A percentile compares a stretch with the other conserved stretches of the same genome.
These are phyloP conservation scores for Termitomyces sp. DNA, from an alignment of 768 basidiomycete species.

Conservation along the genomic window DNA sequence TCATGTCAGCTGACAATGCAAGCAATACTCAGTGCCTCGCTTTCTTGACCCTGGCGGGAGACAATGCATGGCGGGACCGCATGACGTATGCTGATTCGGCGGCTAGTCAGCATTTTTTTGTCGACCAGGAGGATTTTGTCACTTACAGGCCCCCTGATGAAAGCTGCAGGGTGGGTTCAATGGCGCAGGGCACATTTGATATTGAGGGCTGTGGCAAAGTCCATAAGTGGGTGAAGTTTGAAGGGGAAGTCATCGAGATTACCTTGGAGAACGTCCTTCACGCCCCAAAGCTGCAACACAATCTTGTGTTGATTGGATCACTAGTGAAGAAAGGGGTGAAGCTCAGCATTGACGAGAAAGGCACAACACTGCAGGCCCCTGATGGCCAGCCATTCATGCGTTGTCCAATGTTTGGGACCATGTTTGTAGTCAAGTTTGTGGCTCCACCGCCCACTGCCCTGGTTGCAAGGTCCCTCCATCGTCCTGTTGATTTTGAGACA, in stretches of 20 bases:
- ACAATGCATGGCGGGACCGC: neutral
- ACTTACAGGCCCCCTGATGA: neutral
- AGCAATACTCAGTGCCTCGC: neutral
- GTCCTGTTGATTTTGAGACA: neutral
- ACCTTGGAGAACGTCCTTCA: neutral
- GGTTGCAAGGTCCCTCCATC: neutral
- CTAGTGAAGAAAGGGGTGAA: neutral
- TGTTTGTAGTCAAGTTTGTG: neutral
- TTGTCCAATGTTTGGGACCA: neutral
- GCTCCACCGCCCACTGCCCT: neutral
- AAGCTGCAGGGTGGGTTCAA: too few species aligned
- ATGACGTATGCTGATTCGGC: neutral
- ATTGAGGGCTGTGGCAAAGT: neutral
- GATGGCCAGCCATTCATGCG: neutral
- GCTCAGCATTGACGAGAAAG: neutral
- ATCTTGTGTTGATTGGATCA: neutral
- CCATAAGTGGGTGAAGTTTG: neutral
- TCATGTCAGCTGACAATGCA: neutral
- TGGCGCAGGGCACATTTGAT: neutral
- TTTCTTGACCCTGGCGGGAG: neutral
- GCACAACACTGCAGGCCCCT: neutral
- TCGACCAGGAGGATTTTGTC: neutral
- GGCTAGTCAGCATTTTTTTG: neutral
- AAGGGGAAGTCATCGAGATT: neutral
- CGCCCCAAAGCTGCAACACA: neutral